phyloP scores from a whole-genome alignment of 495 filamentous ascomycete species.

The Aspergillus incahuasiensis region DNA sequence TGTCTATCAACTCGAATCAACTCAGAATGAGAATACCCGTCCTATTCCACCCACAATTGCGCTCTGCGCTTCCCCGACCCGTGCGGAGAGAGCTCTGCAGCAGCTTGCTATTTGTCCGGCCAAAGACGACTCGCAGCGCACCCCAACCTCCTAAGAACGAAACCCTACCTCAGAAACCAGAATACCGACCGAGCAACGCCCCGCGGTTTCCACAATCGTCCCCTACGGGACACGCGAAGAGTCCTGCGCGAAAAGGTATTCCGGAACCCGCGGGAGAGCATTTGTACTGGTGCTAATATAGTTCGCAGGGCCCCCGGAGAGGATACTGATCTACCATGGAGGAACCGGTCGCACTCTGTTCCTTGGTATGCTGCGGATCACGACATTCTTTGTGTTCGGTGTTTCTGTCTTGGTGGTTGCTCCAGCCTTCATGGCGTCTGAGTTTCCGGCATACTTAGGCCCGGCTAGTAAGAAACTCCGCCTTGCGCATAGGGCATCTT shows the following conservation, averaged over 20 bases:
- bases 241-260: constrained; percentile 29
- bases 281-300: constrained; percentile 13
- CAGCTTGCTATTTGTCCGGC: constrained; percentile 24
- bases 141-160: constrained; percentile 27
- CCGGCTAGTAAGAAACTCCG: constrained; percentile 38
- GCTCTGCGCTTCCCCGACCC: constrained; percentile 23
- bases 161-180: constrained; percentile 16
- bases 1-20: neutral
- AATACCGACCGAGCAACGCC: constrained; percentile 13
- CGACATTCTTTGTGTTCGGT: constrained; percentile 64
- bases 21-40: constrained; percentile 27
- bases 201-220: constrained; percentile 15
- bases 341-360: constrained; percentile 63
- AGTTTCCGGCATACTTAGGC: constrained; percentile 41
- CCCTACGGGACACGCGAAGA: constrained; percentile 25
- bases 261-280: neutral
- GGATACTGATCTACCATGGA: constrained; percentile 67
- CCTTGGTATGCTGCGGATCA: constrained; percentile 62
- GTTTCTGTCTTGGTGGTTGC: constrained; percentile 57
- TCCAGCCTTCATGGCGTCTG: constrained; percentile 52
- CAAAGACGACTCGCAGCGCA: constrained; percentile 28
- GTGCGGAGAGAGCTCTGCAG: constrained; percentile 26
- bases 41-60: constrained; percentile 34
- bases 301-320: constrained; percentile 45
- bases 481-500: neutral